Evolutionary conservation across 257 asterid species (phyloP), one percentile per base, ranked within the genome.

Genomic region (Forsythia suspensa): DNA sequence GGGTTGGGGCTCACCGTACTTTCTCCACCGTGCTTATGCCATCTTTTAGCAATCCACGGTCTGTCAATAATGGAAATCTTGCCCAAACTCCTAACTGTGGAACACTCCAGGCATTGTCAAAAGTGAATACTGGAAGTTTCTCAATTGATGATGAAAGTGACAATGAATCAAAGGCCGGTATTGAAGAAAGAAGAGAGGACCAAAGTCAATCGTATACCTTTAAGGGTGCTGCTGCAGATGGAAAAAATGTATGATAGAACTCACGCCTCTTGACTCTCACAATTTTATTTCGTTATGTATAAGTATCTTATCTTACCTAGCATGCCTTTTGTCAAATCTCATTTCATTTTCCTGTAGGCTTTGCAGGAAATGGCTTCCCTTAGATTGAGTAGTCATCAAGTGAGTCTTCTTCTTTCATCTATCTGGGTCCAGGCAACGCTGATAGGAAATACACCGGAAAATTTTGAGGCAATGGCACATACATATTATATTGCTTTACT

Each of bases 11-110:
- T 68, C 91, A 87, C 78, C 81, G 70, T 74, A 81, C 85, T 57
- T 87, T 85, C 81, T 85, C 87, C 73, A 81, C 89, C 34, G 86
- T 87, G 61, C 87, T 87, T 73, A 83, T 87, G 86, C 89, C 91
- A 75, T 79, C 88, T 75, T 52, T 83, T 63, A 82, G 71, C 67
- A 72, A 79, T 79, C 76, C 80, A 57, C 81, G 69, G 83, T 77
- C 75, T 44, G 74, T 57, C 68, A 51, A 38, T 73, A 82, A 82
- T 65, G 71, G 80, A 75, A 87, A 81, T 42, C 76, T 72, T 63
- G 61, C 84, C 29, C 81, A 37, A 20, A 75, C 79, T 77, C 59
- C 69, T 70, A 76, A 79, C 39, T 81, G 66, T 80, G 86, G 73
- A 70, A 66, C 84, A 44, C 78, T 80, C 38, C 48, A 34, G 76